phyloP scores from a whole-genome alignment of 169 alveolate genomes.

The Babesia divergens region DNA sequence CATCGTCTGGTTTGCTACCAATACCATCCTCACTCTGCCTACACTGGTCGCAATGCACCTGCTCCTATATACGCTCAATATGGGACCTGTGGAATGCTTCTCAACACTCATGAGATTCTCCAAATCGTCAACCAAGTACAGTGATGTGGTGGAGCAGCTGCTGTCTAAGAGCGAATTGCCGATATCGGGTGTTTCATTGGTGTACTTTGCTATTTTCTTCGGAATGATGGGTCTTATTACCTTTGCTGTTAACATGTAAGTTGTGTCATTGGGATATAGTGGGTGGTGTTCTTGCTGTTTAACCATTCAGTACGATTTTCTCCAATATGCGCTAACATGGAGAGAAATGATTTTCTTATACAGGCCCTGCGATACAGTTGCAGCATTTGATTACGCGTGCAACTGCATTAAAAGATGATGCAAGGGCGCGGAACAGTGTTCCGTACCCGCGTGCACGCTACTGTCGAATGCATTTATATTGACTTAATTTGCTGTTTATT shows the following conservation, averaged over 20 bases:
- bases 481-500: too few species aligned
- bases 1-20: slow-evolving; percentile 5
- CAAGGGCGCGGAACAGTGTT: too few species aligned
- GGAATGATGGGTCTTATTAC: background rate
- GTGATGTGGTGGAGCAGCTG: background rate
- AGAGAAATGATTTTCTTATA: too few species aligned
- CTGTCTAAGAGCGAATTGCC: background rate
- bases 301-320: too few species aligned
- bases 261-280: too few species aligned
- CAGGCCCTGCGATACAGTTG: too few species aligned
- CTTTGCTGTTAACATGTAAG: slow-evolving; percentile 3
- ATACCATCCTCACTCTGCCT: background rate
- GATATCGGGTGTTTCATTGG: background rate
- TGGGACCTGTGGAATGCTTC: background rate
- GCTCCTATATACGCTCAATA: background rate
- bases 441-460: too few species aligned
- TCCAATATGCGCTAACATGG: too few species aligned
- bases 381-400: too few species aligned
- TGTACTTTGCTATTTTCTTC: slow-evolving; percentile 11
- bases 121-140: background rate
- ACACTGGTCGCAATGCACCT: background rate
- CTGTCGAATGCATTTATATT: too few species aligned
- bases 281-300: too few species aligned
- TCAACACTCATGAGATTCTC: background rate
- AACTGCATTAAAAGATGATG: too few species aligned